Evolutionary conservation across 371 early-diverging fungal species (phyloP).

Genomic region (Mucor mucedo): DNA sequence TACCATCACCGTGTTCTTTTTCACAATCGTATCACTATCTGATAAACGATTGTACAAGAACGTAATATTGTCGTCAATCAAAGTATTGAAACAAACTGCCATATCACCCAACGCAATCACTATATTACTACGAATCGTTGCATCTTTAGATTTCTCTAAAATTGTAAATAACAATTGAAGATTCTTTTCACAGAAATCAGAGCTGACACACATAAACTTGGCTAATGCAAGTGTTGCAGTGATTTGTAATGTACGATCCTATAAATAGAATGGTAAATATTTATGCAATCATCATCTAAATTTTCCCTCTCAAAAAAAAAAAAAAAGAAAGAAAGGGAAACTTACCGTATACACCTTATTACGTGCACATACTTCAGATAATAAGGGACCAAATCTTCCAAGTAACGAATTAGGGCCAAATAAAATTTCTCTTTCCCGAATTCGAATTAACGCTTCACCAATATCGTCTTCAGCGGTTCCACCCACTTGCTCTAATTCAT

Average conservation of each 20-base stretch:
- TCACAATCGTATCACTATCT: conserved; percentile 80
- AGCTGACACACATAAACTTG: conserved; percentile 96
- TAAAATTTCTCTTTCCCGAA: conserved; percentile 92
- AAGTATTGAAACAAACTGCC: conserved; percentile 91
- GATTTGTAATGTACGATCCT: conserved; percentile 83
- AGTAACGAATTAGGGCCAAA: conserved; percentile 80
- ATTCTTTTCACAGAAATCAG: conserved; percentile 90
- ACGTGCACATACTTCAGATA: conserved; percentile 81
- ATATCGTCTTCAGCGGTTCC: conserved; percentile 96
- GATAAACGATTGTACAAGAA: conserved; percentile 90
- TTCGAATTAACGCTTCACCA: conserved; percentile 80
- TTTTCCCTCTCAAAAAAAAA: background rate
- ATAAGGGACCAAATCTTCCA: conserved; percentile 79
- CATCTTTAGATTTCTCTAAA: conserved; percentile 79
- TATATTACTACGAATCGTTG: conserved; percentile 85
- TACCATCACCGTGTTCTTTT: conserved; percentile 97
- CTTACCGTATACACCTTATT: conserved; percentile 81
- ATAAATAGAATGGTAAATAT: conserved; percentile 2
- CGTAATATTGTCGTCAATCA: conserved; percentile 93
- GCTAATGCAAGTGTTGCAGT: conserved; percentile 85
- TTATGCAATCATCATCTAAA: too few relatives aligned
- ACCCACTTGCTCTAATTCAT: conserved; percentile 89
- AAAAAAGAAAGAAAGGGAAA: background rate
- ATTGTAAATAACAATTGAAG: conserved; percentile 92
- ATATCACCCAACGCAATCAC: conserved; percentile 97